These are phyloP conservation scores for Eucalyptus brandiana DNA, from an alignment of 345 rosid species.

Conservation along the genomic window DNA sequence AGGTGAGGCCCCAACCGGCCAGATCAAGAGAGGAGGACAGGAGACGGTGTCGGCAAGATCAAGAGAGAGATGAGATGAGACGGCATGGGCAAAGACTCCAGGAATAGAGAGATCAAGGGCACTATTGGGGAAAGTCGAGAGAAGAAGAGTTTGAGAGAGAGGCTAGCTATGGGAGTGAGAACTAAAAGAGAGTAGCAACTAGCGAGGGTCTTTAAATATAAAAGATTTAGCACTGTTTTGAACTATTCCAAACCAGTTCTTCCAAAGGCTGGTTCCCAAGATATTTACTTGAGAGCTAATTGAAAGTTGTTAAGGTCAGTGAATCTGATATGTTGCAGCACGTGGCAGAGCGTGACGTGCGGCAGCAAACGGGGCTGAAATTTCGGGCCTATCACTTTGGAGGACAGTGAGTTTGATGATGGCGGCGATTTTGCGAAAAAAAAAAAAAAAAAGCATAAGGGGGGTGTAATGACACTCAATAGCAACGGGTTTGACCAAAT, in stretches of 20 bases:
- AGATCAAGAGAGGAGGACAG: neutral
- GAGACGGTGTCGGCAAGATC: neutral
- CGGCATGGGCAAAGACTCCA: neutral
- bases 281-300: too few relatives aligned
- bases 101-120: neutral
- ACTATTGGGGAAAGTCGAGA: neutral
- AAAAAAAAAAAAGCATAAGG: too few relatives aligned
- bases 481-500: too few relatives aligned
- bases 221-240: neutral
- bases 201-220: neutral
- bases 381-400: too few relatives aligned
- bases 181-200: neutral
- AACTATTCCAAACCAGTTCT: too few relatives aligned
- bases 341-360: too few relatives aligned
- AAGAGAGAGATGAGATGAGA: neutral
- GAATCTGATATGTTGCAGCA: too few relatives aligned
- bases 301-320: too few relatives aligned
- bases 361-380: fast-evolving
- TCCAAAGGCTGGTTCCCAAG: too few relatives aligned
- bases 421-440: too few relatives aligned
- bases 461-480: too few relatives aligned
- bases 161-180: neutral
- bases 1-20: neutral
- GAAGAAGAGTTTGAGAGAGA: neutral
- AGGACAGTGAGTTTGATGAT: too few relatives aligned